Evolutionary conservation across 257 asterid species (phyloP), one percentile per base, ranked within the genome.

Genomic region (Lycium ferocissimum): DNA sequence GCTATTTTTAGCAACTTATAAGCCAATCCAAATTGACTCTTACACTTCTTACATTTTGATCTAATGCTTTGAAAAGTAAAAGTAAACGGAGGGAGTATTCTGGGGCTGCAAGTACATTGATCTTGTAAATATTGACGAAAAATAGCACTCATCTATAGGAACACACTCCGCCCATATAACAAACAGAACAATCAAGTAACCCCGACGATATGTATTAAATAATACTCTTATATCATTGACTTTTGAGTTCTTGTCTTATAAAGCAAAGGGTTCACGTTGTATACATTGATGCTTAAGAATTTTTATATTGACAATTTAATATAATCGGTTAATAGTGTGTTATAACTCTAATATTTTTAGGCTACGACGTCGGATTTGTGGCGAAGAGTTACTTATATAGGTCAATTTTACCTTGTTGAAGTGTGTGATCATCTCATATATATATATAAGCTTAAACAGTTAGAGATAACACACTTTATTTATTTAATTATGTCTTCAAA

Each of bases 71-170:
- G 33, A 26, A 26, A 26, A 26, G 33, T 26, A 26, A 26, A 26
- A 26, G 33, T 26, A 26, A 26, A 26, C 33, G 33, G 33, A 26
- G 33, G 33, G n/a, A n/a, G n/a, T n/a, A n/a, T n/a, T n/a, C n/a
- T n/a, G n/a, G 45, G 45, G 81, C 62, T 22, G 22, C 62, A 75
- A 49, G 14, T 49, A 49, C 81, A 3, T 75, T 75, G 62, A 75
- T 75, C 81, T 75, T 75, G 22, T 75, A 61, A 75, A 49, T 12
- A 22, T 75, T 75, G 81, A 20, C 49, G 81, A 49, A 22, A 71
- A 37, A 75, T 75, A 12, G 45, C 62, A 49, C 7, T 51, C 81
- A 75, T 75, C 45, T 13, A 22, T 3, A 75, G 81, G 43, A 75
- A 75, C 37, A 49, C 43, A 22, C 22, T 6, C 59, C 59, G 33